A percentile compares a stretch with the other conserved stretches of the same genome.
Evolutionary conservation across 805 yeast genomes (phyloP).

Genomic region (Metahyphopichia silvanorum): DNA sequence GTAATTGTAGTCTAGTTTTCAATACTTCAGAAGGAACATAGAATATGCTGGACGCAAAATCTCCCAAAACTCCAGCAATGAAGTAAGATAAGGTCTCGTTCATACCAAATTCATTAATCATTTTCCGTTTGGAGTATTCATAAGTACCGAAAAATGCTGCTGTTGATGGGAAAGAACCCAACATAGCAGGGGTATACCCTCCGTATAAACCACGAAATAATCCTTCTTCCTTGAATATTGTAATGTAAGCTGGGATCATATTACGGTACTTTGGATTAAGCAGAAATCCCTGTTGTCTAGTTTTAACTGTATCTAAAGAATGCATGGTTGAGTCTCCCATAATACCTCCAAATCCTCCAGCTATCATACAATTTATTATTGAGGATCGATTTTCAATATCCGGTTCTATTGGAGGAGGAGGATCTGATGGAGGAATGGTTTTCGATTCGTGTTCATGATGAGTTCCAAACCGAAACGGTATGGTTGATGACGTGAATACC

Average conservation of each 20-base stretch:
- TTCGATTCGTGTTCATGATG: conserved; percentile 15
- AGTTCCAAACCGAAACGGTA: conserved; percentile 31
- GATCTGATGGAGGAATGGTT: not conserved
- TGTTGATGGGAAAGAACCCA: conserved; percentile 92
- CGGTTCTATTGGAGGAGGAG: conserved; percentile 2
- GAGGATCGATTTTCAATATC: conserved; percentile 30
- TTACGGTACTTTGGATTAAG: conserved; percentile 61
- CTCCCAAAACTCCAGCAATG: conserved; percentile 90
- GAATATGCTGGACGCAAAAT: conserved; percentile 78
- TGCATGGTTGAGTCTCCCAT: conserved; percentile 94
- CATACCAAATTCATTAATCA: conserved; percentile 59
- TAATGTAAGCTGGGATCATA: conserved; percentile 71
- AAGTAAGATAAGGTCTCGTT: conserved; percentile 82
- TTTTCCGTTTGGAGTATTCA: conserved; percentile 69
- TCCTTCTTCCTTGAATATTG: conserved; percentile 85
- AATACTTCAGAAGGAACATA: conserved; percentile 96
- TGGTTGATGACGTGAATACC: conserved; percentile 27
- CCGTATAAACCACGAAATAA: conserved; percentile 80
- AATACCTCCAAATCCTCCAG: conserved; percentile 95
- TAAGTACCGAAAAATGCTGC: conserved; percentile 92
- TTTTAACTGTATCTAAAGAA: conserved; percentile 93
- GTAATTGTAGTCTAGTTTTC: conserved; percentile 89
- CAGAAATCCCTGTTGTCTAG: conserved; percentile 95
- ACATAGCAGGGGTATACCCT: conserved; percentile 87
- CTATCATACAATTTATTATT: conserved; percentile 62